Base-by-base conservation (phyloP, 805 yeast genomes). In the Zygosaccharomyces bailii region DNA sequence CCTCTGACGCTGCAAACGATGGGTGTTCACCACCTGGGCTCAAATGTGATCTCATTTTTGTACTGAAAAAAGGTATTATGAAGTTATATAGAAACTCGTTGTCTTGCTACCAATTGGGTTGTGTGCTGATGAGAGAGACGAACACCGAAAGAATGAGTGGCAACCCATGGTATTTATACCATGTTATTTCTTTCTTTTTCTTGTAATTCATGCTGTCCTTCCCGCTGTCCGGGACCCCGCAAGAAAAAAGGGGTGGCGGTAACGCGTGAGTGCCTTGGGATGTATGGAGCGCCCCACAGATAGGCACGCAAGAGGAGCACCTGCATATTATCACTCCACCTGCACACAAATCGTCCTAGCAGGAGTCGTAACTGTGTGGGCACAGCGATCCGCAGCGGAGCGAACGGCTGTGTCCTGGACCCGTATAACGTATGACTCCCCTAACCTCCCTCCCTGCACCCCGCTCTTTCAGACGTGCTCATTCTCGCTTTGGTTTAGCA, bases 1-100 rank as follows among this genome's bases (percentile, higher is more conserved):
- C 59, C 29, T 45, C 45, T 19, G 53, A 48, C 18, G 43, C 38
- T 8, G 46, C 39, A 33, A 40, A 38, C 10, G 45, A 18, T 5
- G 44, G 38, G 14, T 38, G 19, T 19, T 30, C 43, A 11, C 34
- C 37, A 2, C 25, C 39, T 9, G 40, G 27, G 39, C 43, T 34
- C 23, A 44, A 31, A 37, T 29, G 42, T 19, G 46, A 31, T 27
- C 19, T 35, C 33, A 36, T 27, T n/a, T 25, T n/a, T n/a, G n/a
- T n/a, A n/a, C n/a, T n/a, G n/a, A n/a, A n/a, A n/a, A n/a, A n/a
- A n/a, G n/a, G n/a, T 13, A 10, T 9, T 10, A 25, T 4, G n/a
- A 25, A 25, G 30, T 7, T 10, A n/a, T 4, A 24, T 9, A 5
- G 6, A 24, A 6, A 24, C 27, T 5, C 27, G 27, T 3, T 24